A percentile compares a stretch with the other conserved stretches of the same genome.
Evolutionary conservation across 208 protist genomes (phyloP).

Genomic region (Crithidia expoeki): DNA sequence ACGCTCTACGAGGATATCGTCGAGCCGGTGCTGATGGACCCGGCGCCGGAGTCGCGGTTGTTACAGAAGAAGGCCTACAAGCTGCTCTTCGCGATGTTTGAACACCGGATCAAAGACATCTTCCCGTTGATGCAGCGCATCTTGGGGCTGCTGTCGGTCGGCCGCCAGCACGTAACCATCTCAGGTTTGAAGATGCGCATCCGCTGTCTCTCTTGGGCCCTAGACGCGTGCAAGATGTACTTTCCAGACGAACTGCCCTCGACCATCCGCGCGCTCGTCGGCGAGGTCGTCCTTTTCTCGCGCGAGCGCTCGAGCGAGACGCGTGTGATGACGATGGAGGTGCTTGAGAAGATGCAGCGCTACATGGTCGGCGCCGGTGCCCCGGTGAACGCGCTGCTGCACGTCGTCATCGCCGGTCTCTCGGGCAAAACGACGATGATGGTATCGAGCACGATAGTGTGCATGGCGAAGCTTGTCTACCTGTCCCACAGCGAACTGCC

Average conservation of each 20-base stretch:
- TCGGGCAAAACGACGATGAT: slow-evolving; percentile 78
- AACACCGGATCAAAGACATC: slow-evolving; percentile 81
- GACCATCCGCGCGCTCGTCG: slow-evolving; percentile 64
- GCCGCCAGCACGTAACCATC: slow-evolving; percentile 80
- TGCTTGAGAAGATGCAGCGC: slow-evolving; percentile 88
- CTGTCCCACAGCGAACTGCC: slow-evolving; percentile 71
- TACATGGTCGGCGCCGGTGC: slow-evolving; percentile 63
- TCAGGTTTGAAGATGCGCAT: slow-evolving; percentile 90
- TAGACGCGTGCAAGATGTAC: slow-evolving; percentile 91
- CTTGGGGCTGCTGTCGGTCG: slow-evolving; percentile 69
- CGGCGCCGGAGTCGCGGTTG: slow-evolving; percentile 70
- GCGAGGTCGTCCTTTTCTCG: slow-evolving; percentile 80
- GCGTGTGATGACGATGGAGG: slow-evolving; percentile 82
- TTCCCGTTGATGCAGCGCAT: slow-evolving; percentile 73
- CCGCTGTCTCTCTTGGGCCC: slow-evolving; percentile 81
- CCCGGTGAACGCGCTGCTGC: slow-evolving; percentile 75
- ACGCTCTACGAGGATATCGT: slow-evolving; percentile 76
- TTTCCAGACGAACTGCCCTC: slow-evolving; percentile 59
- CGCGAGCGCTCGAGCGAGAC: slow-evolving; percentile 82
- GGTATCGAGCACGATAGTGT: slow-evolving; percentile 81
- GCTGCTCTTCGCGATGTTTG: slow-evolving; percentile 85
- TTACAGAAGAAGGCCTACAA: slow-evolving; percentile 93
- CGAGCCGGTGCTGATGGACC: slow-evolving; percentile 85
- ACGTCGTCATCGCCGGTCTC: slow-evolving; percentile 75
- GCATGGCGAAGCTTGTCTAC: slow-evolving; percentile 85